Evolutionary conservation across 192 early-diverging fungal species (phyloP).

Genomic region (Umbelopsis sp.): DNA sequence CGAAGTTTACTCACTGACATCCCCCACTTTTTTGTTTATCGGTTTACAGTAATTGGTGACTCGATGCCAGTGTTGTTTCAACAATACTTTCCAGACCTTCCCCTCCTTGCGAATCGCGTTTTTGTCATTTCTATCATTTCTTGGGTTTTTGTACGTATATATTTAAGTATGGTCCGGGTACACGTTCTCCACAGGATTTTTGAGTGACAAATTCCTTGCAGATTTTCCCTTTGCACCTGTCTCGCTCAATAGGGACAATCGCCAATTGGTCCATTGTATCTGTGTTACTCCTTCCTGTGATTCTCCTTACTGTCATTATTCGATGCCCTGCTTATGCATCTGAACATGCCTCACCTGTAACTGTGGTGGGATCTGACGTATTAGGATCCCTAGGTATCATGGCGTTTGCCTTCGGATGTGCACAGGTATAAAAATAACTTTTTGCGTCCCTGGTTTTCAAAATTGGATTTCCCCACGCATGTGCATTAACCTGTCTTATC

Average conservation of each 20-base stretch:
- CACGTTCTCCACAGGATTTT: not conserved
- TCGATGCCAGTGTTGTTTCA: constrained; percentile 49
- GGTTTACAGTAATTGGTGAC: constrained; percentile 46
- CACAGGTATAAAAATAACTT: constrained; percentile 42
- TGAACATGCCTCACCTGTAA: constrained; percentile 49
- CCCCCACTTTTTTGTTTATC: not conserved
- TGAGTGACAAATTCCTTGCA: constrained; percentile 2
- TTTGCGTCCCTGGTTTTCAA: not conserved
- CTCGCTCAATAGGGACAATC: constrained; percentile 61
- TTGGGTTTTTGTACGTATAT: constrained; percentile 26
- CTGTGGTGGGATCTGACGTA: constrained; percentile 57
- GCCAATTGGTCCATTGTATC: constrained; percentile 60
- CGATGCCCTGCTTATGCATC: constrained; percentile 57
- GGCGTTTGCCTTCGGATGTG: constrained; percentile 68
- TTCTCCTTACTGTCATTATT: constrained; percentile 58
- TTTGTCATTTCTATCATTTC: constrained; percentile 42
- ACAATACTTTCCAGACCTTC: constrained; percentile 33
- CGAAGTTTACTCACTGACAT: not conserved
- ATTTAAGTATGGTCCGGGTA: not conserved
- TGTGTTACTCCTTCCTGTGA: constrained; percentile 60
- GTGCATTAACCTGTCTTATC: not conserved
- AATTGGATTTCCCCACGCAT: too few species aligned
- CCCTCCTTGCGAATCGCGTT: constrained; percentile 24
- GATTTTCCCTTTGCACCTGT: constrained; percentile 66
- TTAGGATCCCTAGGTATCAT: constrained; percentile 68